Base-by-base conservation (phyloP, 2,329 filamentous ascomycete species). In the Cryphonectria radicalis region DNA sequence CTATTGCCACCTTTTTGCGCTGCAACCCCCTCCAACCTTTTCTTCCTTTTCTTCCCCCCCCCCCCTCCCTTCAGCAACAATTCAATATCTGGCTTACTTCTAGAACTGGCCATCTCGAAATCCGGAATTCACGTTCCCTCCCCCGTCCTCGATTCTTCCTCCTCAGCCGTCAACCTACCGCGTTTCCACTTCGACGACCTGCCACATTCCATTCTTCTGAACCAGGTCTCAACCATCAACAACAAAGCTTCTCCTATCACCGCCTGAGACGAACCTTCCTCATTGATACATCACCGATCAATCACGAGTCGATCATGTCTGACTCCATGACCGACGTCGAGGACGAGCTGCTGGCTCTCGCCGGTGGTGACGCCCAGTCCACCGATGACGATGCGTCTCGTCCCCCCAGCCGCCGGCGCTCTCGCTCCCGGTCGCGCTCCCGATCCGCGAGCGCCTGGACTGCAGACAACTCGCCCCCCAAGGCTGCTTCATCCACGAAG, bases 261-360 rank as follows among this genome's bases (percentile, higher is more conserved):
- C 28, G 4, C 13, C n/a, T 55, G 10, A 55, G 50, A 55, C 43
- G 6, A 19, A 17, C 50, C 43, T 22, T 19, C 19, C 17, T 55
- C 6, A 25, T 6, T 32, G 53, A 28, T 14, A n/a, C 53, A 28
- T 14, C 25, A 28, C 53, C n/a, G 19, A 14, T 3, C 53, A 28
- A 2, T 14, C 28, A 59, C 55, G 43, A 64, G 53, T 37, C 70
- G 73, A 87, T 75, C 77, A 97, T 97, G 94, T 92, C 93, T 70
- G 93, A 95, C 79, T 69, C 66, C 40, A 67, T 63, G 42, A 53
- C 46, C 43, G 71, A 73, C 22, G 88, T 98, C 76, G 95, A 98
- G 80, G 94, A 95, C 77, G 95, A 98, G 84, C 91, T 98, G 75
- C 91, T 98, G 75, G 95, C 93, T 78, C 90, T 98, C 75, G 96